These are phyloP conservation scores for Saitoella complicata DNA, from an alignment of 805 yeast genomes.

Conservation along the genomic window DNA sequence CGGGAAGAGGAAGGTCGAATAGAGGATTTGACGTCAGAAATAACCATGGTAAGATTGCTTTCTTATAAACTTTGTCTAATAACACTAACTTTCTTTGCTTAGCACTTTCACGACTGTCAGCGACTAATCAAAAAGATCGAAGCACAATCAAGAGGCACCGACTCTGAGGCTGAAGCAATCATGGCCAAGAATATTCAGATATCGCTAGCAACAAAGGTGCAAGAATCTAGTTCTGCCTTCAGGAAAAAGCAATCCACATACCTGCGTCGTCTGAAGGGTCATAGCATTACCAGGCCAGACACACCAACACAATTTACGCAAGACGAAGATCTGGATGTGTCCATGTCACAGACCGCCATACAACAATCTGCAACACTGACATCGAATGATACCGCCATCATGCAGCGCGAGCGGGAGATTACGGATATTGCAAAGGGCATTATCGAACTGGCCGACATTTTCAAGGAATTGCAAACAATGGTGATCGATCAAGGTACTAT, in stretches of 20 bases:
- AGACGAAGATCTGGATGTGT: constrained; percentile 6
- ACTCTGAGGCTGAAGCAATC: constrained; percentile 35
- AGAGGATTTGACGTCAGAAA: constrained; percentile 56
- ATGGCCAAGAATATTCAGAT: constrained; percentile 71
- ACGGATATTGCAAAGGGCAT: constrained; percentile 87
- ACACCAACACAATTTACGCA: too few species aligned
- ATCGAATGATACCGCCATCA: constrained; percentile 29
- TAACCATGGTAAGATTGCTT: constrained; percentile 33
- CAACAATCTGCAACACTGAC: constrained; percentile 13
- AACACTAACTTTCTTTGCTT: neutral
- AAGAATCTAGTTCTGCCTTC: constrained; percentile 58
- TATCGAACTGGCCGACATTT: constrained; percentile 79
- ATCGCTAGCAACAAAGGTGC: constrained; percentile 71
- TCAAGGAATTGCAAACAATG: constrained; percentile 80
- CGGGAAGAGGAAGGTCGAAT: constrained; percentile 58
- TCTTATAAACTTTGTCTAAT: neutral
- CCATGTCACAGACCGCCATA: constrained; percentile 18
- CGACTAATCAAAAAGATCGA: constrained; percentile 54
- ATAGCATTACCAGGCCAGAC: too few species aligned
- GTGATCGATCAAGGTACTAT: constrained; percentile 93
- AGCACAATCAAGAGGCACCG: constrained; percentile 20
- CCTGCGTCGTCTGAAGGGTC: constrained; percentile 42
- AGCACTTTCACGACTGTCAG: constrained; percentile 59
- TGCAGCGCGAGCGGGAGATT: constrained; percentile 77
- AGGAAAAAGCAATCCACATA: constrained; percentile 80